Conservation (phyloP, 2,329 filamentous ascomycete genomes). For the Incumbomyces lentus region DNA sequence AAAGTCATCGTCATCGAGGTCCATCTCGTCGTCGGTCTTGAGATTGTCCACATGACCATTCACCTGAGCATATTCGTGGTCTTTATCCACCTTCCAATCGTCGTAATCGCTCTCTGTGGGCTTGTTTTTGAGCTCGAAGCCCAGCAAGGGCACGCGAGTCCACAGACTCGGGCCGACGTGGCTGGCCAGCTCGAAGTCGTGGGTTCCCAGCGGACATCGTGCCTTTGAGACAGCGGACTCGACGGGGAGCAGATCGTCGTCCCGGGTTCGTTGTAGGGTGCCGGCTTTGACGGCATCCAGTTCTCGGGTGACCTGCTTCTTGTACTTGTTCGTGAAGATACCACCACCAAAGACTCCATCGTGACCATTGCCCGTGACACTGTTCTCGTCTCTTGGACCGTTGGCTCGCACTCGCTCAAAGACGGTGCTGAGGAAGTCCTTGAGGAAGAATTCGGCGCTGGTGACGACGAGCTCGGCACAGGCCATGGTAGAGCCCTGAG, state of each 20-base stretch:
- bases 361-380: conserved; percentile 41
- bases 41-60: conserved; percentile 10
- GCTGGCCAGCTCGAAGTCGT: conserved; percentile 66
- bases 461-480: conserved; percentile 52
- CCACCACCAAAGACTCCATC: conserved; percentile 40
- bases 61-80: conserved; percentile 23
- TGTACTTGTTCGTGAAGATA: conserved; percentile 72
- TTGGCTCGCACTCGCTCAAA: conserved; percentile 47
- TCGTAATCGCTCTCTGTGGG: conserved; percentile 71
- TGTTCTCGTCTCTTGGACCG: conserved; percentile 39
- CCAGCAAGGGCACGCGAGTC: conserved; percentile 65
- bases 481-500: conserved; percentile 41
- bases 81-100: conserved; percentile 39
- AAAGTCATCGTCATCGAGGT: conserved; percentile 40
- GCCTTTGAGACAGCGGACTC: conserved; percentile 68
- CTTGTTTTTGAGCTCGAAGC: conserved; percentile 57
- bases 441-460: conserved; percentile 53
- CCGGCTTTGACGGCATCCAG: conserved; percentile 64
- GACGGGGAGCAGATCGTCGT: conserved; percentile 64
- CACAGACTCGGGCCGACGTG: conserved; percentile 67
- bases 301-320: conserved; percentile 62
- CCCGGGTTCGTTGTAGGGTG: conserved; percentile 60
- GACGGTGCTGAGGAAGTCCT: conserved; percentile 47
- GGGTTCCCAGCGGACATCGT: conserved; percentile 62
- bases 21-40: conserved; percentile 19